Evolutionary conservation across 2,329 filamentous ascomycete genomes (phyloP).

Genomic region (Colletotrichum lindemuthianum): DNA sequence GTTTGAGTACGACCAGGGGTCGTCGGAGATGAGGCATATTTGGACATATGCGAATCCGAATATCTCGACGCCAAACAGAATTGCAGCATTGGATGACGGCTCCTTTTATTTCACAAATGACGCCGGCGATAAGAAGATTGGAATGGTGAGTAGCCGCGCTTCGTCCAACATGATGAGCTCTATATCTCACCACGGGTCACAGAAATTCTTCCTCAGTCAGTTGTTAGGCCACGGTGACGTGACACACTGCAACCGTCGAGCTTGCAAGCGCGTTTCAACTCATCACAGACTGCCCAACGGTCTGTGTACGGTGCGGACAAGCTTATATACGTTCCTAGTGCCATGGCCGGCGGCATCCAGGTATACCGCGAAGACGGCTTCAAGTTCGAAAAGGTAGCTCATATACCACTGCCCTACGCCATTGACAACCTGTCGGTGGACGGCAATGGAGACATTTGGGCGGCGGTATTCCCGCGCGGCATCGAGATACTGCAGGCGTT

Average conservation of each 20-base stretch:
- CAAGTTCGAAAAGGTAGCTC: constrained; percentile 35
- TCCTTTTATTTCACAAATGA: constrained; percentile 43
- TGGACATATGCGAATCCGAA: constrained; percentile 37
- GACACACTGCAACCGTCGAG: constrained; percentile 40
- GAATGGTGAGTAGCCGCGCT: constrained; percentile 31
- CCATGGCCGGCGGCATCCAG: constrained; percentile 38
- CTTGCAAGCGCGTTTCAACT: constrained; percentile 38
- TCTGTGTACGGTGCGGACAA: constrained; percentile 39
- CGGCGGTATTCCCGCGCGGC: constrained; percentile 38
- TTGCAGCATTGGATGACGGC: constrained; percentile 36
- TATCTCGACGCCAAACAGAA: constrained; percentile 41
- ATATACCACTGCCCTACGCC: constrained; percentile 37
- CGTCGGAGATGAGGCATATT: constrained; percentile 39
- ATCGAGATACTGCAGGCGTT: constrained; percentile 32
- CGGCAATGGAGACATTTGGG: constrained; percentile 40
- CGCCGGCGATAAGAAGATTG: constrained; percentile 37
- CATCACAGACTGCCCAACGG: constrained; percentile 46
- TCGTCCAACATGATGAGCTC: too few species aligned
- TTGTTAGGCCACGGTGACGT: constrained; percentile 43
- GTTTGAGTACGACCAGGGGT: constrained; percentile 41
- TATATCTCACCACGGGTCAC: not conserved
- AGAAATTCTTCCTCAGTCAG: constrained; percentile 37
- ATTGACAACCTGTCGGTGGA: constrained; percentile 43
- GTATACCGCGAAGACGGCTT: constrained; percentile 33
- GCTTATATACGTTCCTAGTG: constrained; percentile 45